These are phyloP conservation scores for Patellaria atrata DNA, from an alignment of 495 filamentous ascomycete genomes.

Conservation along the genomic window DNA sequence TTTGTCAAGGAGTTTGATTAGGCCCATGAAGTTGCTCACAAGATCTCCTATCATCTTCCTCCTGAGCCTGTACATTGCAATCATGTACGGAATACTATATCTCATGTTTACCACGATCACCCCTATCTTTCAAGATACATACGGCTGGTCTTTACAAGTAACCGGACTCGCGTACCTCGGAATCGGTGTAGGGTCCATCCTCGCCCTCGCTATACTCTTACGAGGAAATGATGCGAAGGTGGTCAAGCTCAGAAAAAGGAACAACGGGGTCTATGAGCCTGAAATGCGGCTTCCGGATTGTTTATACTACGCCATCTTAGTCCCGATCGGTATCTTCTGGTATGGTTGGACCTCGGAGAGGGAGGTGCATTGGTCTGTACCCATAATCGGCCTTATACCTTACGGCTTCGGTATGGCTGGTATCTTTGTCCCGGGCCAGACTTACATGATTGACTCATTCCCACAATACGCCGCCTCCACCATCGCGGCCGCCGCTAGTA, in stretches of 20 bases:
- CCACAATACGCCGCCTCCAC: constrained; percentile 21
- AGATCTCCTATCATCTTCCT: constrained; percentile 17
- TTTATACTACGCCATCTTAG: constrained; percentile 14
- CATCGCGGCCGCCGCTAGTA: constrained; percentile 34
- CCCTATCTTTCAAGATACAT: constrained; percentile 13
- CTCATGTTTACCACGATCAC: constrained; percentile 21
- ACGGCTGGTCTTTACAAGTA: constrained; percentile 14
- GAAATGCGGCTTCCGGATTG: constrained; percentile 18
- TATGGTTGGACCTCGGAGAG: constrained; percentile 18
- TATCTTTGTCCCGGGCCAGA: constrained; percentile 17
- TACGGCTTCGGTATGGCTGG: constrained; percentile 42
- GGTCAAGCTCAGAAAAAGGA: constrained; percentile 11
- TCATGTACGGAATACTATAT: constrained; percentile 18
- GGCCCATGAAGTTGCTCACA: constrained; percentile 15
- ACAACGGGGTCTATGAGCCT: constrained; percentile 18
- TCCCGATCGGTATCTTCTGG: constrained; percentile 19
- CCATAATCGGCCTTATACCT: constrained; percentile 40
- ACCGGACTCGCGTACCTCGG: constrained; percentile 16
- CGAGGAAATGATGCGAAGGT: constrained; percentile 11
- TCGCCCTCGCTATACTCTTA: constrained; percentile 13
- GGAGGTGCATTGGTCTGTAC: constrained; percentile 26
- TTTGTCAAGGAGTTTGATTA: constrained; percentile 9
- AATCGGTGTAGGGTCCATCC: constrained; percentile 13
- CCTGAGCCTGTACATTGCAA: constrained; percentile 15
- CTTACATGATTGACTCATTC: constrained; percentile 29